Percentiles rank a stretch among this genome's conserved stretches.
Conservation (phyloP, 1,139 yeast genomes). For the Hemisphaericaspora xylanilytica region DNA sequence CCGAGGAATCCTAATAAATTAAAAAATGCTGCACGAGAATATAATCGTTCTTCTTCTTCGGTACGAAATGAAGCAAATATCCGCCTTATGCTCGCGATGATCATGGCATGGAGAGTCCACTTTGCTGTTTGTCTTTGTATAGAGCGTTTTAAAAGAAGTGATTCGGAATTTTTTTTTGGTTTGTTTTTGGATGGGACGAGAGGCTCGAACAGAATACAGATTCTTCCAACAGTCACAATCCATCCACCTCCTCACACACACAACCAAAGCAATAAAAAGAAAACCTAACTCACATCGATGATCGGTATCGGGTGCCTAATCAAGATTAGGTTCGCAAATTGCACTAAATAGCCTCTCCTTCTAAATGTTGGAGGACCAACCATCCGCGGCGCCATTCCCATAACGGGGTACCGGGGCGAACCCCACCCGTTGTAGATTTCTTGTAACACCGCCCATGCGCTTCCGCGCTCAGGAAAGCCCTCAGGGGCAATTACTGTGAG, state of each 20-base stretch:
- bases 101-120: constrained; percentile 29
- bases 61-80: constrained; percentile 81
- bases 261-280: constrained; percentile 15
- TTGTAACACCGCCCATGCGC: constrained; percentile 75
- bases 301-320: constrained; percentile 77
- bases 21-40: constrained; percentile 79
- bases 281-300: constrained; percentile 53
- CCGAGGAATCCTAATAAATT: constrained; percentile 78
- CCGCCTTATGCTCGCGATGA: constrained; percentile 65
- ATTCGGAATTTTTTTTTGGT: neutral
- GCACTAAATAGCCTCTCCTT: constrained; percentile 63
- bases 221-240: too few species aligned
- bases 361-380: constrained; percentile 49
- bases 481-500: constrained; percentile 51
- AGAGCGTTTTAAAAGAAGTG: neutral
- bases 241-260: too few species aligned
- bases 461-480: constrained; percentile 57
- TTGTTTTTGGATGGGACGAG: neutral
- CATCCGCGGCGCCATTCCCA: constrained; percentile 74
- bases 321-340: constrained; percentile 57
- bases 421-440: constrained; percentile 46
- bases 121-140: neutral
- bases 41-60: constrained; percentile 78
- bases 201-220: constrained; percentile 4
- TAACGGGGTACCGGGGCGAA: too few species aligned